Evolutionary conservation across 2,329 filamentous ascomycete genomes (phyloP).

Genomic region (Aspergillus pseudotamarii): DNA sequence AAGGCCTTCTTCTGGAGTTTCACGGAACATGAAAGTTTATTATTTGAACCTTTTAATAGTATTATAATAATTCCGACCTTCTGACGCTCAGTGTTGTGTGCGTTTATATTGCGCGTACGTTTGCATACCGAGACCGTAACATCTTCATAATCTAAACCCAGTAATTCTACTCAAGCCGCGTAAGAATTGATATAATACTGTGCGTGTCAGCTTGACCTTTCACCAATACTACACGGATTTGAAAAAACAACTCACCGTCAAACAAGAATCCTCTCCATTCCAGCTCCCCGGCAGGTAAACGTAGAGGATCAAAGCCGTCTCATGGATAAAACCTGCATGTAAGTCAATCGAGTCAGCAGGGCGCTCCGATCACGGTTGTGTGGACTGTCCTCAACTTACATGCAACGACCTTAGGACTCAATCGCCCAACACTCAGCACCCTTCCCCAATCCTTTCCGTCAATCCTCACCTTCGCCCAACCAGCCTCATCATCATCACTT

Average conservation of each 20-base stretch:
- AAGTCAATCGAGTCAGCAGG: background rate
- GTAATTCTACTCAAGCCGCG: conserved; percentile 26
- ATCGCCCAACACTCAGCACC: conserved; percentile 86
- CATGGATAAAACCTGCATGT: conserved; percentile 45
- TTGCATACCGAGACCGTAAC: conserved; percentile 11
- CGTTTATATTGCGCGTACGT: background rate
- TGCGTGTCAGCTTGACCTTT: background rate
- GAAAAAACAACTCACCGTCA: conserved; percentile 42
- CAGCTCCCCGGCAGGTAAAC: conserved; percentile 48
- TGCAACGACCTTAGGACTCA: conserved; percentile 90
- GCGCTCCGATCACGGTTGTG: background rate
- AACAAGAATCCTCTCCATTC: conserved; percentile 48
- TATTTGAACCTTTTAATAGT: conserved; percentile 11
- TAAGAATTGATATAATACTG: conserved; percentile 53
- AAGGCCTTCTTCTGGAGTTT: background rate
- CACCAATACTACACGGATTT: background rate
- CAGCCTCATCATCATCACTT: conserved; percentile 70
- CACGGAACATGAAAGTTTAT: background rate
- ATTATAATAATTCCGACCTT: conserved; percentile 17
- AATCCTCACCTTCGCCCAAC: conserved; percentile 86
- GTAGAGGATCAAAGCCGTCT: conserved; percentile 49
- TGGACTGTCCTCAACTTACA: conserved; percentile 55
- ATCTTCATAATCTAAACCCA: background rate
- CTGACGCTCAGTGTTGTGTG: background rate
- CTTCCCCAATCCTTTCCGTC: conserved; percentile 93